Conservation (phyloP, 345 rosid species). For the Rhodamnia rubescens region DNA sequence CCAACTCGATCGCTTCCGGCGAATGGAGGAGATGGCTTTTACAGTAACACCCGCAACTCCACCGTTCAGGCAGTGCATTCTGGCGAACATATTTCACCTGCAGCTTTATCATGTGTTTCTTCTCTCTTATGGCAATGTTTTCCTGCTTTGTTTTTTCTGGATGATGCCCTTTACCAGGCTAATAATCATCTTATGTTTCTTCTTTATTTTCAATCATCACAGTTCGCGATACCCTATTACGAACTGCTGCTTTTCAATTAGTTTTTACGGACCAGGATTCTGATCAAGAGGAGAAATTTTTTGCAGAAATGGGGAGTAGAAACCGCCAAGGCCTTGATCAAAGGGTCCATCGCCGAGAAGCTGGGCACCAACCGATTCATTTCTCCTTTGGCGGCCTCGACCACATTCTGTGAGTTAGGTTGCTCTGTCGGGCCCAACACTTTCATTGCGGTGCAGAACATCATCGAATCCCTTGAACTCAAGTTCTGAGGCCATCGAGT, state of each 20-base stretch:
- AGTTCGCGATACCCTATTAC: not conserved
- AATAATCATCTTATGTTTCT: not conserved
- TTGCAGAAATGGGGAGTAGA: slow-evolving; percentile 17
- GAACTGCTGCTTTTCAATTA: not conserved
- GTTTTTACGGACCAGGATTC: not conserved
- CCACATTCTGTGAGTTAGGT: slow-evolving; percentile 25
- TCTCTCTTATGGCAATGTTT: not conserved
- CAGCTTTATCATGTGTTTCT: not conserved
- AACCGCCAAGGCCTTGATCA: slow-evolving; percentile 15
- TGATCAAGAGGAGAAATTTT: not conserved
- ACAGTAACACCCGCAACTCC: not conserved
- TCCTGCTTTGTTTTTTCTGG: not conserved
- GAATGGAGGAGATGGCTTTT: not conserved
- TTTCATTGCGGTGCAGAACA: slow-evolving; percentile 8
- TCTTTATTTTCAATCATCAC: not conserved
- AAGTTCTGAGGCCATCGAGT: slow-evolving; percentile 13
- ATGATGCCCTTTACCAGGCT: not conserved
- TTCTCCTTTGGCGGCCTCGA: not conserved
- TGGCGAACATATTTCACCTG: not conserved
- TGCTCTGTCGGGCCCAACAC: slow-evolving; percentile 48
- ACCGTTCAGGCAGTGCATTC: not conserved
- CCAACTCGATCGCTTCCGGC: not conserved
- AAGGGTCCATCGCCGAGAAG: slow-evolving; percentile 21
- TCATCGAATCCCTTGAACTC: slow-evolving; percentile 21
- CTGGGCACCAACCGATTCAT: slow-evolving; percentile 11